Evolutionary conservation across 495 filamentous ascomycete genomes (phyloP).

Genomic region (Immersiella caudata): DNA sequence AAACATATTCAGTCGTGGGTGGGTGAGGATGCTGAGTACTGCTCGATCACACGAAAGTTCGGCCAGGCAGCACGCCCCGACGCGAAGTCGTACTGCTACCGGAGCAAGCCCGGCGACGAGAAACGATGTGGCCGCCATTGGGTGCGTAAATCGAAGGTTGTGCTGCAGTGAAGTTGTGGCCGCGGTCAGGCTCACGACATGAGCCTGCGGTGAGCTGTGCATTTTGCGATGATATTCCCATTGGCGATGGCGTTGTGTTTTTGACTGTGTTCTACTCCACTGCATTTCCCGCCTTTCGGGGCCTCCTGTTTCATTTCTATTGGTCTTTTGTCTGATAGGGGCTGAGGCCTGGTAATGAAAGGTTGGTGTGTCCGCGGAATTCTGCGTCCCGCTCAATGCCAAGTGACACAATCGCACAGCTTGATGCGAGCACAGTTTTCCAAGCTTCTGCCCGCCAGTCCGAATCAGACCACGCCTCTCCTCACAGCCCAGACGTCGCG

Average conservation of each 20-base stretch:
- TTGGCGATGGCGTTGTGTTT: not conserved
- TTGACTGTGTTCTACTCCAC: not conserved
- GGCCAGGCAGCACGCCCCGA: slow-evolving; percentile 42
- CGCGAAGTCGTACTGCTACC: slow-evolving; percentile 49
- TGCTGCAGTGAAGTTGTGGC: slow-evolving; percentile 26
- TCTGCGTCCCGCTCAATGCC: not conserved
- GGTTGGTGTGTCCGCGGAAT: not conserved
- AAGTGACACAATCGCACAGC: not conserved
- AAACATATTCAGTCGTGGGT: slow-evolving; percentile 58
- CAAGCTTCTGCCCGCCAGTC: not conserved
- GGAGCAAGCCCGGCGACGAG: slow-evolving; percentile 51
- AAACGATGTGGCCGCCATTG: slow-evolving; percentile 53
- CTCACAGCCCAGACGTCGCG: too few species aligned
- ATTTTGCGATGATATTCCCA: not conserved
- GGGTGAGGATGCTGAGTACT: slow-evolving; percentile 52
- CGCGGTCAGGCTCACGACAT: not conserved
- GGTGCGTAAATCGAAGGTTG: slow-evolving; percentile 31
- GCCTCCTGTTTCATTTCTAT: not conserved
- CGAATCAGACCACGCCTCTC: not conserved
- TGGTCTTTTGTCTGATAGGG: not conserved
- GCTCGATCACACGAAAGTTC: slow-evolving; percentile 54
- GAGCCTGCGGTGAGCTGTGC: not conserved
- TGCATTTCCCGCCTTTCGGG: not conserved
- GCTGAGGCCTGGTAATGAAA: not conserved
- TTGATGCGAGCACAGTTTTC: not conserved